Percentiles rank a stretch among this genome's conserved stretches.
These are phyloP conservation scores for Lodderomyces margitis DNA, from an alignment of 1,139 yeast species.

Conservation along the genomic window DNA sequence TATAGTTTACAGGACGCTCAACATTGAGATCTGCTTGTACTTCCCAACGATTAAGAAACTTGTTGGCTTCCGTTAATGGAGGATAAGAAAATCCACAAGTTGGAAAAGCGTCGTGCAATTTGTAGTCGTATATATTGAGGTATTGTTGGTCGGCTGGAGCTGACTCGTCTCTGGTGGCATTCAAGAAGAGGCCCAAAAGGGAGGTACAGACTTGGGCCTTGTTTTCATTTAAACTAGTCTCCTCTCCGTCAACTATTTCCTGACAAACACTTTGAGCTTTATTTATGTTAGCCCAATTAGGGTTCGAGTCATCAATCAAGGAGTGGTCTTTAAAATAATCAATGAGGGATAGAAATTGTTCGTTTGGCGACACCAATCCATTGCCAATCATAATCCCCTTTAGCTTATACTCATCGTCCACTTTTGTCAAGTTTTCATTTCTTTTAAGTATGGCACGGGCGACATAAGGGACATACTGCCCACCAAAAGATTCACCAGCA, in stretches of 20 bases:
- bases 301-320: conserved; percentile 43
- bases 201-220: neutral
- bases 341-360: conserved; percentile 76
- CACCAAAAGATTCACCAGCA: conserved; percentile 97
- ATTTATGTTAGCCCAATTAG: conserved; percentile 39
- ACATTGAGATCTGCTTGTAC: neutral
- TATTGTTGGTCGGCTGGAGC: conserved; percentile 48
- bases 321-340: conserved; percentile 68
- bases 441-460: conserved; percentile 59
- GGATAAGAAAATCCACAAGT: conserved; percentile 43
- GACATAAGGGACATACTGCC: conserved; percentile 90
- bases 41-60: neutral
- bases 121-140: conserved; percentile 77
- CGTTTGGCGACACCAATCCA: conserved; percentile 91
- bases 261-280: conserved; percentile 65
- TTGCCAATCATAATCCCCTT: conserved; percentile 82
- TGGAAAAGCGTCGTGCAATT: conserved; percentile 51
- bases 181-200: conserved; percentile 41
- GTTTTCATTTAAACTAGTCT: neutral
- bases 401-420: conserved; percentile 40
- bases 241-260: conserved; percentile 15
- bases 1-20: neutral
- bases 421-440: conserved; percentile 31
- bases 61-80: neutral
- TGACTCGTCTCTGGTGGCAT: conserved; percentile 28